phyloP scores from a whole-genome alignment of 371 early-diverging fungal species.

The Batrachochytrium dendrobatidis region DNA sequence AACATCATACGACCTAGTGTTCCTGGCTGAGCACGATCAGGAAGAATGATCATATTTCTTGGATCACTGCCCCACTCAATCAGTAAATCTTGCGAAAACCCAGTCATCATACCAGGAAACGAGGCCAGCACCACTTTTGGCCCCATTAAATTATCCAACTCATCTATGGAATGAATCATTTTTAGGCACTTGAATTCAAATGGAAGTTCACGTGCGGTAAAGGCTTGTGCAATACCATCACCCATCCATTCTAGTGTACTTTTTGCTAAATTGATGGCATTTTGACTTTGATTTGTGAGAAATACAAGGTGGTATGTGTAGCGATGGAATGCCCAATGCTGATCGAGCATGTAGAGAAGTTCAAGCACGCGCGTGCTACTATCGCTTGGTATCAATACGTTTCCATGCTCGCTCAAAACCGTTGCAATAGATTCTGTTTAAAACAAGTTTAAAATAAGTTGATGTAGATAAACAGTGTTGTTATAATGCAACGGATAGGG shows the following conservation, averaged over 20 bases:
- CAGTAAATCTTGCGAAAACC: slow-evolving; percentile 75
- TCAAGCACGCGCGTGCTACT: slow-evolving; percentile 88
- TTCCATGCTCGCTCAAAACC: slow-evolving; percentile 59
- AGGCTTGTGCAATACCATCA: slow-evolving; percentile 60
- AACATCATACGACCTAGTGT: slow-evolving; percentile 67
- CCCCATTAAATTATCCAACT: slow-evolving; percentile 57
- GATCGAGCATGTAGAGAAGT: slow-evolving; percentile 80
- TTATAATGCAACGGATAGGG: too few relatives aligned
- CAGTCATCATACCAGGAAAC: slow-evolving; percentile 66
- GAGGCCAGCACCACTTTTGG: slow-evolving; percentile 83
- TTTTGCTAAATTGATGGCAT: slow-evolving; percentile 73
- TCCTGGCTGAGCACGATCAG: slow-evolving; percentile 66
- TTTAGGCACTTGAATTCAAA: slow-evolving; percentile 80
- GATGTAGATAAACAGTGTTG: slow-evolving; percentile 8
- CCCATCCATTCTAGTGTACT: slow-evolving; percentile 96
- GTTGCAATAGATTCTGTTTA: slow-evolving; percentile 29
- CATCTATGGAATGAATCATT: slow-evolving; percentile 59
- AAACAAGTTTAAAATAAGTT: neutral
- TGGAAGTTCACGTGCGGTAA: slow-evolving; percentile 74
- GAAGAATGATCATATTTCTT: slow-evolving; percentile 64
- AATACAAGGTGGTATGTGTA: slow-evolving; percentile 62
- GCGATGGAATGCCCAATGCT: slow-evolving; percentile 65
- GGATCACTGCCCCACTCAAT: slow-evolving; percentile 52
- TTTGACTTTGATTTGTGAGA: slow-evolving; percentile 65
- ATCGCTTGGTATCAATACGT: slow-evolving; percentile 86